A percentile compares a stretch with the other conserved stretches of the same genome.
phyloP scores from a whole-genome alignment of 306 rosid genomes.

The Hippophae gyantsensis region DNA sequence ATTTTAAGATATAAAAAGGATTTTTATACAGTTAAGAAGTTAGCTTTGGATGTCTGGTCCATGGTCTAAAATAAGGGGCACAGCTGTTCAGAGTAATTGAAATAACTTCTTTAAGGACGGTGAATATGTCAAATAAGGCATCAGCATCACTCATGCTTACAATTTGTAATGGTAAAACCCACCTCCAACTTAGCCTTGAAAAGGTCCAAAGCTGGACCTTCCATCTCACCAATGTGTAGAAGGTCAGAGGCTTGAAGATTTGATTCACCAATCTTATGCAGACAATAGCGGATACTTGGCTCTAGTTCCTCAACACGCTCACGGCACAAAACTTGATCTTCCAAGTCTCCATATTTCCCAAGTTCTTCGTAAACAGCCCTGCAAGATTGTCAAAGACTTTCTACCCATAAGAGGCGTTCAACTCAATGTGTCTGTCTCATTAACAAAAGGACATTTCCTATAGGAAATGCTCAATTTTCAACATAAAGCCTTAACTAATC shows the following conservation, averaged over 20 bases:
- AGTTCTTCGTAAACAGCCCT: slow-evolving; percentile 97
- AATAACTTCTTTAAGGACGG: background rate
- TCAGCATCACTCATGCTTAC: slow-evolving; percentile 2
- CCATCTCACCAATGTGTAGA: slow-evolving; percentile 85
- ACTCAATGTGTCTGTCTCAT: too few relatives aligned
- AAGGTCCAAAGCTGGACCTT: slow-evolving; percentile 99
- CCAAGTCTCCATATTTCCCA: slow-evolving; percentile 92
- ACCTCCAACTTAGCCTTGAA: slow-evolving; percentile 94
- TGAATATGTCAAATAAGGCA: background rate
- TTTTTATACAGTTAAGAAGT: too few relatives aligned
- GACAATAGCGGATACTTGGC: slow-evolving; percentile 90
- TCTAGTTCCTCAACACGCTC: slow-evolving; percentile 97
- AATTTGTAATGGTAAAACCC: slow-evolving; percentile 20
- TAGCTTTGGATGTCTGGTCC: too few relatives aligned
- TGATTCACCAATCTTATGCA: slow-evolving; percentile 86
- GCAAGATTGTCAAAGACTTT: slow-evolving; percentile 1
- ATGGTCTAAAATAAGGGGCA: too few relatives aligned
- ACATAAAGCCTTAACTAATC: too few relatives aligned
- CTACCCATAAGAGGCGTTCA: background rate
- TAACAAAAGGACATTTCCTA: too few relatives aligned
- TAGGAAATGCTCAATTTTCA: too few relatives aligned
- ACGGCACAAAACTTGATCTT: slow-evolving; percentile 88
- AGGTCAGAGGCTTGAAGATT: slow-evolving; percentile 92
- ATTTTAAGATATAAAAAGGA: background rate
- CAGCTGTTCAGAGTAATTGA: too few relatives aligned